Conservation (phyloP, 148 eudicot genomes). For the Camellia sinensis region DNA sequence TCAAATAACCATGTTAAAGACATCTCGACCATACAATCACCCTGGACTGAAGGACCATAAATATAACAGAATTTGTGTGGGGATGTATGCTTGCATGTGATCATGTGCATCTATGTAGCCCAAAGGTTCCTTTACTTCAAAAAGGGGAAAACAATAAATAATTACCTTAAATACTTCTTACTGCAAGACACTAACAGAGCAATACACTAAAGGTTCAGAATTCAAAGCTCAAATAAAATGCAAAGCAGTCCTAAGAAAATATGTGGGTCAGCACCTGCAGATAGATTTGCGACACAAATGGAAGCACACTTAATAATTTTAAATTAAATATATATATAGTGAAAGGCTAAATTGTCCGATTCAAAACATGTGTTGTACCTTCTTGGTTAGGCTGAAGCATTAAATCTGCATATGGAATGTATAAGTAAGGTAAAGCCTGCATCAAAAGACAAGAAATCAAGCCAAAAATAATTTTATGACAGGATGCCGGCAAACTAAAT, state of each 20-base stretch:
- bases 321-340: not conserved
- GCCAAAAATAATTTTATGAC: not conserved
- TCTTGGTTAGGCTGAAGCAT: slow-evolving; percentile 42
- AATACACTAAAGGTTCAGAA: not conserved
- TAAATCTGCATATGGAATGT: slow-evolving; percentile 69
- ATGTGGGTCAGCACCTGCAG: not conserved
- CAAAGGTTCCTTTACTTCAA: not conserved
- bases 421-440: slow-evolving; percentile 92
- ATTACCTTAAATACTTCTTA: not conserved
- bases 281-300: not conserved
- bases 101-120: not conserved
- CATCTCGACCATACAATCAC: not conserved
- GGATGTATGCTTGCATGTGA: not conserved
- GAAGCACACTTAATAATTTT: not conserved
- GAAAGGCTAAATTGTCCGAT: not conserved
- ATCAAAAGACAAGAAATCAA: slow-evolving; percentile 19
- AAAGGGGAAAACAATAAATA: not conserved
- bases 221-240: not conserved
- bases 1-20: not conserved
- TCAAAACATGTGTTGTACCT: slow-evolving; percentile 36
- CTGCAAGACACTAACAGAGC: too few relatives aligned
- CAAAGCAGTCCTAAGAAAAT: not conserved
- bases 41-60: not conserved
- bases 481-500: not conserved
- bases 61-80: not conserved